These are phyloP conservation scores for Oxytropis ochrocephala DNA, from an alignment of 306 rosid species.

Conservation along the genomic window DNA sequence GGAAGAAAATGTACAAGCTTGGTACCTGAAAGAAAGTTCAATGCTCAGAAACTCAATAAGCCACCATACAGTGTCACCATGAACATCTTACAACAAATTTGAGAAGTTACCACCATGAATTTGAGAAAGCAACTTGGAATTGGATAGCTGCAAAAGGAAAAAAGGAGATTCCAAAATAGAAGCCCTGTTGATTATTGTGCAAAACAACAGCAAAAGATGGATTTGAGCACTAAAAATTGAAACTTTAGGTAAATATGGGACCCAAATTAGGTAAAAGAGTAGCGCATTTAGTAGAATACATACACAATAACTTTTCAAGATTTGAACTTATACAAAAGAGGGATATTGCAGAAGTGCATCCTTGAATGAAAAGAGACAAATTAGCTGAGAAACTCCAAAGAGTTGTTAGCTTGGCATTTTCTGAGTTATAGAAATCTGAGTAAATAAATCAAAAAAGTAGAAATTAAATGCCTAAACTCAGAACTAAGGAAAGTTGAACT, in stretches of 20 bases:
- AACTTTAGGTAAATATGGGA: constrained; percentile 38
- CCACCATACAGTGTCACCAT: constrained; percentile 24
- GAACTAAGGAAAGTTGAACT: not conserved
- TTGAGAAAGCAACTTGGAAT: constrained; percentile 4
- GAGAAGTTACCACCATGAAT: constrained; percentile 15
- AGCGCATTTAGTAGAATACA: constrained; percentile 15
- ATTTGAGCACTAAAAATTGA: constrained; percentile 32
- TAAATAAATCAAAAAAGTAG: not conserved
- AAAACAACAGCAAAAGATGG: constrained; percentile 18
- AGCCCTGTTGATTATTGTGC: not conserved
- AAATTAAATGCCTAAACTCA: not conserved
- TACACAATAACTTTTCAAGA: constrained; percentile 26
- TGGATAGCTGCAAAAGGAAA: not conserved
- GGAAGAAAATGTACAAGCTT: constrained; percentile 13
- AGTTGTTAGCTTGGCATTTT: not conserved
- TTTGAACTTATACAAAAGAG: constrained; percentile 8
- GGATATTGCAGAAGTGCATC: constrained; percentile 8
- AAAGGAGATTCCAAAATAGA: not conserved
- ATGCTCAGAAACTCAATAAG: constrained; percentile 31
- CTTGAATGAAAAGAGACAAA: not conserved
- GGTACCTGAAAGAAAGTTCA: constrained; percentile 43
- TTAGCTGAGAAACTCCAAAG: not conserved
- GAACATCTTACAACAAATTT: constrained; percentile 14
- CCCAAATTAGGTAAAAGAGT: constrained; percentile 34
- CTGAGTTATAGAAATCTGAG: constrained; percentile 16